phyloP scores from a whole-genome alignment of 1,139 yeast species.

The Magnusiomyces suaveolens region DNA sequence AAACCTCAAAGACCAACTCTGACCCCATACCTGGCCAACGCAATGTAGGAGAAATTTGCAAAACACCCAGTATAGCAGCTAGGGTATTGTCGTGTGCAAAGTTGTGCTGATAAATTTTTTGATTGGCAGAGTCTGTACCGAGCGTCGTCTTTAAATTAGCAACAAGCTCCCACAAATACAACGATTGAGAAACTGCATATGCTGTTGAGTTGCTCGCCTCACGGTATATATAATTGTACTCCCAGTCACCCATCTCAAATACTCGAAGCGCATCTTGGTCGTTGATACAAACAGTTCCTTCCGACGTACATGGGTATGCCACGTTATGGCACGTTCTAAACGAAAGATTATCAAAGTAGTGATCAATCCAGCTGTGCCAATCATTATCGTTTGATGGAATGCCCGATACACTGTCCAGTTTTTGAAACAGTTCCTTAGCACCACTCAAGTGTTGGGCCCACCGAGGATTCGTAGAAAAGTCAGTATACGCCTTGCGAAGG shows the following conservation, averaged over 20 bases:
- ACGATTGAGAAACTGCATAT: conserved; percentile 28
- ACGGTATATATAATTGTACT: conserved; percentile 33
- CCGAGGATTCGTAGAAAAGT: conserved; percentile 23
- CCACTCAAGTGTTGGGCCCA: conserved; percentile 32
- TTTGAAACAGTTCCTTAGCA: conserved; percentile 13
- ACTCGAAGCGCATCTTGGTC: conserved; percentile 31
- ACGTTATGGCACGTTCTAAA: conserved; percentile 32
- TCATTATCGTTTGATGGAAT: conserved; percentile 21
- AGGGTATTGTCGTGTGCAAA: conserved; percentile 39
- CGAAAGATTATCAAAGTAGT: conserved; percentile 35
- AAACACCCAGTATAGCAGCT: conserved; percentile 31
- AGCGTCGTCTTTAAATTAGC: conserved; percentile 22
- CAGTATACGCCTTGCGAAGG: conserved; percentile 15
- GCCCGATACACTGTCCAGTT: conserved; percentile 24
- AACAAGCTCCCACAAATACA: conserved; percentile 32
- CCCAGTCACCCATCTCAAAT: conserved; percentile 36
- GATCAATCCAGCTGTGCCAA: conserved; percentile 33
- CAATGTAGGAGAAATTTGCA: conserved; percentile 27
- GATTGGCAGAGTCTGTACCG: conserved; percentile 17
- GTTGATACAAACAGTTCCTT: conserved; percentile 21
- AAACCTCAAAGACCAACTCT: conserved; percentile 34
- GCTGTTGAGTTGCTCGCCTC: conserved; percentile 29
- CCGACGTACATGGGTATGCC: conserved; percentile 27
- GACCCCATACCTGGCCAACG: conserved; percentile 42
- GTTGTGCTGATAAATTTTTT: conserved; percentile 31